Evolutionary conservation across 352 stramenopile genomes (phyloP), one percentile per base, ranked within the genome.

Genomic region (Poterioochromonas sp.): DNA sequence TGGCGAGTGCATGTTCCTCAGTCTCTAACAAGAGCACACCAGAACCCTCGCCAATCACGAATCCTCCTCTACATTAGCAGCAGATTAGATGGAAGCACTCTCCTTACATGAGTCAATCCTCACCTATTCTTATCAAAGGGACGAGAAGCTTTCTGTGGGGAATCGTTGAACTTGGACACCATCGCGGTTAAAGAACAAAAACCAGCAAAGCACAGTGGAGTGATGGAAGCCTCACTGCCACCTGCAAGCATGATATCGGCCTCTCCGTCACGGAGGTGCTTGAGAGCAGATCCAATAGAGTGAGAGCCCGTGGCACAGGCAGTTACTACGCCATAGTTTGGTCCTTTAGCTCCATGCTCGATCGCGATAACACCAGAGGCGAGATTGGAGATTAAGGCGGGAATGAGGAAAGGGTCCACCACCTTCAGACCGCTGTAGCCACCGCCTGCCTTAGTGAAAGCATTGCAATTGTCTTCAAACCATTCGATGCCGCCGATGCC

Each of bases 211-310:
- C 88, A 90, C 41, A 98, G 87, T 47, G 91, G 88, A 76, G 97
- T 94, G 37, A 99, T 90, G 39, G 86, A 93, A 0, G 92, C 87
- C 85, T 99, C 96, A 11, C 90, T 93, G 62, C 94, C 95, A 49
- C 96, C 96, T 0, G 92, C 93, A 69, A 99, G 80, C 93, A 98
- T 98, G 32, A 98, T 85, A 76, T 97, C 92, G 0, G 92, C 93
- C 73, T 95, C 89, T 22, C 86, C 86, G 22, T 82, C 83, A 78
- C 84, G 80, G 34, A 93, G 90, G 58, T 87, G 82, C 71, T 86
- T 77, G 53, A 87, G 92, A 22, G 93, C 95, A 79, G 99, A 94
- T 2, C 93, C 93, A 77, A 99, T 97, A 60, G 92, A 92, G 83
- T 98, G 93, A 60, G 90, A 93, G 22, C 94, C 94, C 32, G 93